phyloP scores from a whole-genome alignment of 129 eudicot genomes.

The Artemisia argyi region DNA sequence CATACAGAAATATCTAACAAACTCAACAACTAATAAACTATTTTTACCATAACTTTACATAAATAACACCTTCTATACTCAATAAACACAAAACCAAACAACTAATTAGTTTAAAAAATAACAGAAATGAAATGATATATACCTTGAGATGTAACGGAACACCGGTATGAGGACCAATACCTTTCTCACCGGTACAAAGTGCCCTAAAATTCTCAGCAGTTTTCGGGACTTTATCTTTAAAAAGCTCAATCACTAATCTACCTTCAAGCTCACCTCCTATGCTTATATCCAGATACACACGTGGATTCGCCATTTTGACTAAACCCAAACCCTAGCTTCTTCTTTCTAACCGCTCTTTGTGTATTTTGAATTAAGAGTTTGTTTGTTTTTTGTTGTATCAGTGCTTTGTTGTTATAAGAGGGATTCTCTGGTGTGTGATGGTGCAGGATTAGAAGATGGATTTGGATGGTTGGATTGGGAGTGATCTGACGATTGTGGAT shows the following conservation, averaged over 20 bases:
- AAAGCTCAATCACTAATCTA: slow-evolving; percentile 72
- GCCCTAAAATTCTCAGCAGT: slow-evolving; percentile 97
- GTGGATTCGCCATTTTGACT: slow-evolving; percentile 40
- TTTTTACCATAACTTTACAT: neutral
- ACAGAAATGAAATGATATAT: neutral
- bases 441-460: too few relatives aligned
- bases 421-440: too few relatives aligned
- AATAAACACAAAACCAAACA: neutral
- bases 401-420: too few relatives aligned
- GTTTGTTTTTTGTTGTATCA: too few relatives aligned
- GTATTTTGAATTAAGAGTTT: too few relatives aligned
- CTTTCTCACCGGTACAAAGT: slow-evolving; percentile 92
- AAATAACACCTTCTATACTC: neutral
- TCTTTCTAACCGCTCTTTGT: too few relatives aligned
- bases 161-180: slow-evolving; percentile 67
- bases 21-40: neutral
- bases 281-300: slow-evolving; percentile 72
- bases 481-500: too few relatives aligned
- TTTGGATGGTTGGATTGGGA: too few relatives aligned
- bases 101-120: neutral
- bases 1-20: slow-evolving; percentile 1
- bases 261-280: slow-evolving; percentile 94
- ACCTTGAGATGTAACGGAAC: slow-evolving; percentile 91
- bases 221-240: slow-evolving; percentile 71
- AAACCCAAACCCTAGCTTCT: too few relatives aligned